Evolutionary conservation across 768 basidiomycete genomes (phyloP), one percentile per base, ranked within the genome.

Genomic region (Candolleomyces efflorescens): DNA sequence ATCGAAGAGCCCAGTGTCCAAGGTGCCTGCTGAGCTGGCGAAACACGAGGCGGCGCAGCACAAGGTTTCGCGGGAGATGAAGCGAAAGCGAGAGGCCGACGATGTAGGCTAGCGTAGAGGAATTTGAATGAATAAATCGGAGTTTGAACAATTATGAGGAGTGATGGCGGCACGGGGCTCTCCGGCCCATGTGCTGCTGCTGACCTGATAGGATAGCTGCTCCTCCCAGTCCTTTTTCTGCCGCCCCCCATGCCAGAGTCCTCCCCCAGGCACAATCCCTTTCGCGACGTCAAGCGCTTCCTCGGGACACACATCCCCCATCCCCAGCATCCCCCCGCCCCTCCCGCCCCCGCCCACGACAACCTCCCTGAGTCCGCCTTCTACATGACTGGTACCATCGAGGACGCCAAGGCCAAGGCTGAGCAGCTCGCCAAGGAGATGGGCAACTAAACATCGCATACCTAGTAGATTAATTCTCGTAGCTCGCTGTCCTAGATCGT

Each of bases 401-500:
- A 94, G 74, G 96, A 98, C 64, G 96, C 90, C 72, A 94, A 96
- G 82, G 75, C 82, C 63, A 99, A 99, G 87, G 97, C 97, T 63
- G 95, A 95, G 76, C 90, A 95, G 74, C 86, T 96, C 65, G 91
- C 94, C 58, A 96, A 96, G 83, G 95, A 98, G 68, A 92, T 95
- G 80, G 82, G 82, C 61, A 75, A 75, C 62, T 82, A 81, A 69
- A 63, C 51, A 46, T 37, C 43, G 13, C 43, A 41, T 36, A 39
- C 27, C 22, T 26, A 51, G 48, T 60, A 55, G 59, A 47, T 54
- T 61, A 41, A 54, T 52, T 50, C 47, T 37, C 45, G 23, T 60
- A 64, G 62, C 49, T 53, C 44, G 50, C 38, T 41, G 49, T 60
- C n/a, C 54, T 63, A 57, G 59, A 61, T 51, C 44, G 54, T 55